Evolutionary conservation across 352 stramenopile genomes (phyloP), one percentile per base, ranked within the genome.

Genomic region (Globisporangium alternatum): DNA sequence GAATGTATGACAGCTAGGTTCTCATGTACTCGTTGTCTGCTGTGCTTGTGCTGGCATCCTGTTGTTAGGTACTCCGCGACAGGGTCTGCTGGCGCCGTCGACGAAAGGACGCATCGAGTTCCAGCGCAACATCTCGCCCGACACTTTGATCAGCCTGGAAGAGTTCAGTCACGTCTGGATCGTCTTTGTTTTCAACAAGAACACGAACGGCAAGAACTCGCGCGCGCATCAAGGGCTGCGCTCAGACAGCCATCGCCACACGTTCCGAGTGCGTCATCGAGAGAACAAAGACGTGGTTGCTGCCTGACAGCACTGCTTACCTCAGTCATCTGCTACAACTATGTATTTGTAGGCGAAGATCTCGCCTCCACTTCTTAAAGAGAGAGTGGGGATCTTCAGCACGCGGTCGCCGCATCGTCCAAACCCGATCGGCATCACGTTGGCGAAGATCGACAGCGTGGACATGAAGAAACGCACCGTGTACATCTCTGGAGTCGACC

Each of bases 371-470:
- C 76, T 80, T 65, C 69, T 92, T 25, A 90, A 92, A 61, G 71
- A 91, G 35, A 76, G 83, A 9, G 86, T 96, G 1, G 97, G 97
- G 6, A 89, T 99, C 49, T 98, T 99, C 74, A 92, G 91, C 45
- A 99, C 97, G 8, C 81, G 97, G 7, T 97, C 96, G 48, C 97
- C 97, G 15, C 97, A 99, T 77, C 90, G 97, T 13, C 94, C 94
- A n/a, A 99, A 99, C 71, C 90, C 96, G 5, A 95, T 99, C 33
- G 97, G 96, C 21, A 86, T 98, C 66, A 95, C 85, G 7, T 70
- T 96, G 7, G 94, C 88, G 39, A 95, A 90, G 65, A 77, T 98
- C 56, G 91, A 98, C 61, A 59, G 65, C 17, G 81, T 98, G 15
- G 73, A 97, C 62, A 70, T 69, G 45, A 64, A 65, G 22, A 69